Conservation (phyloP, 164 flowering plant species). For the Magnolia sinica region DNA sequence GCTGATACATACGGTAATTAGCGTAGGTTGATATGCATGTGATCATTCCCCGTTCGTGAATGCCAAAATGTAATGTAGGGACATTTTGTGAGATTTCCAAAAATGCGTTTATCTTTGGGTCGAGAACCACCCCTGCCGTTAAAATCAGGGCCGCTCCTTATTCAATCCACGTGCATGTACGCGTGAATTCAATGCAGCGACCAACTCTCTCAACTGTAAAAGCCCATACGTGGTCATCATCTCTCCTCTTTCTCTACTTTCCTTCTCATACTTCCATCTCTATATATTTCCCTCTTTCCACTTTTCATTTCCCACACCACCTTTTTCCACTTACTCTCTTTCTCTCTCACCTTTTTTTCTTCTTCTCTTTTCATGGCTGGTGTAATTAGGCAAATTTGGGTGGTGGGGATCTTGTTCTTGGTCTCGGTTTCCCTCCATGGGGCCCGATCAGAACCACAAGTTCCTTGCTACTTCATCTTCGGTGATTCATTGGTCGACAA, state of each 20-base stretch:
- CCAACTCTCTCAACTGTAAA: conserved; percentile 21
- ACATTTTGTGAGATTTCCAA: background rate
- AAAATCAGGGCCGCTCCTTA: background rate
- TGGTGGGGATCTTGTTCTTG: conserved; percentile 2
- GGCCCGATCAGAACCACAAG: conserved; percentile 36
- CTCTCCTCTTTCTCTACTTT: background rate
- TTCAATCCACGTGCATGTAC: conserved; percentile 1
- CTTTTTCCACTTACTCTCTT: background rate
- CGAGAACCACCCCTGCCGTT: background rate
- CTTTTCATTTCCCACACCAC: background rate
- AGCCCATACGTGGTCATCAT: background rate
- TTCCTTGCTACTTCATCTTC: conserved; percentile 72
- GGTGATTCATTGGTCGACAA: conserved; percentile 82
- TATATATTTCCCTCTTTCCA: background rate
- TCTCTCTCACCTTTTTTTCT: background rate
- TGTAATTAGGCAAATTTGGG: conserved; percentile 5
- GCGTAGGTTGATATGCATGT: background rate
- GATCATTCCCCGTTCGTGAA: background rate
- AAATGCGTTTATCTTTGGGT: background rate
- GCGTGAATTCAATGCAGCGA: conserved; percentile 17
- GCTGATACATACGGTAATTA: too few relatives aligned
- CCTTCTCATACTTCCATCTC: background rate
- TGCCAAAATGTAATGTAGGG: background rate
- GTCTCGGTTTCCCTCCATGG: background rate
- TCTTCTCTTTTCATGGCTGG: background rate